These are phyloP conservation scores for Cryptococcus sp. DNA, from an alignment of 1,284 basidiomycete genomes.

Conservation along the genomic window DNA sequence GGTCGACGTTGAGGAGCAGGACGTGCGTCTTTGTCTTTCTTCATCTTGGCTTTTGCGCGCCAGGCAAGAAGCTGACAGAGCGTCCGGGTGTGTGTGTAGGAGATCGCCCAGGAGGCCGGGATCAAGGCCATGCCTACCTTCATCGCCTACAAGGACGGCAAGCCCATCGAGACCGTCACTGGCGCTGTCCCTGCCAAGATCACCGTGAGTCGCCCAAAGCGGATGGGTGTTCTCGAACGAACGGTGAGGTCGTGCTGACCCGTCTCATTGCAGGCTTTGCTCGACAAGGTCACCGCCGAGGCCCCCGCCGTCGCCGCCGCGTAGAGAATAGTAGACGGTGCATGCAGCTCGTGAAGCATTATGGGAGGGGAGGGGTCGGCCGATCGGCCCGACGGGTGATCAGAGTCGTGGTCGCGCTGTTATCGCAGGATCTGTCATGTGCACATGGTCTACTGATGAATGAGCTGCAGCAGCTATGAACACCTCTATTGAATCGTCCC, in stretches of 20 bases:
- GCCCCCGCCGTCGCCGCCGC: not conserved
- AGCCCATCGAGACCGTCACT: slow-evolving; percentile 60
- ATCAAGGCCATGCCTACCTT: slow-evolving; percentile 82
- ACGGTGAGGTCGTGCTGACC: not conserved
- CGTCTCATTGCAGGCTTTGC: slow-evolving; percentile 16
- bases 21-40: slow-evolving; percentile 23
- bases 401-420: too few species aligned
- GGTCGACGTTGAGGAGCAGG: slow-evolving; percentile 67
- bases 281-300: slow-evolving; percentile 26
- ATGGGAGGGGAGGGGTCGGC: not conserved
- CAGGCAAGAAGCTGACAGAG: not conserved
- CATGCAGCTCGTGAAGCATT: not conserved
- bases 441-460: not conserved
- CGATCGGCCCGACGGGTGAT: too few species aligned
- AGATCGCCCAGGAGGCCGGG: slow-evolving; percentile 61
- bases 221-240: too few species aligned
- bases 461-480: not conserved
- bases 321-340: slow-evolving; percentile 1
- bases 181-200: slow-evolving; percentile 61
- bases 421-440: not conserved
- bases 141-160: slow-evolving; percentile 65
- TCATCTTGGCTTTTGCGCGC: not conserved
- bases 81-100: slow-evolving; percentile 23
- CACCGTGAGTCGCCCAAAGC: slow-evolving; percentile 52
- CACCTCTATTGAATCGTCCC: not conserved